These are phyloP conservation scores for Lichtheimia corymbifera DNA, from an alignment of 371 early-diverging fungal genomes.

Conservation along the genomic window DNA sequence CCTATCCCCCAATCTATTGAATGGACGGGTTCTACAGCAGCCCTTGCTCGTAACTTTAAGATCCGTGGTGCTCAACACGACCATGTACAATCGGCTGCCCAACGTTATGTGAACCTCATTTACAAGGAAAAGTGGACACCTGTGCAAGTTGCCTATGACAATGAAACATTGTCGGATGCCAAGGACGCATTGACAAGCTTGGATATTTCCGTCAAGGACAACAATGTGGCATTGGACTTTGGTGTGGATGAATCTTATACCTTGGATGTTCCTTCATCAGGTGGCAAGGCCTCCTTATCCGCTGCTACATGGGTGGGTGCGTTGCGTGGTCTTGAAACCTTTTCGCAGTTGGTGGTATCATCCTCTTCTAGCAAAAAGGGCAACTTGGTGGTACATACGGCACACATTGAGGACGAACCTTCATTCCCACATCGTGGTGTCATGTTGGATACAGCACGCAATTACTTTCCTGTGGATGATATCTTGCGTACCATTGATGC, in stretches of 20 bases:
- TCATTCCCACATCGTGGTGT: constrained; percentile 74
- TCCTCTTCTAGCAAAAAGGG: constrained; percentile 7
- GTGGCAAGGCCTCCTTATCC: constrained; percentile 50
- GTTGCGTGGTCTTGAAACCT: constrained; percentile 77
- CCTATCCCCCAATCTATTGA: constrained; percentile 44
- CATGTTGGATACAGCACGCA: constrained; percentile 75
- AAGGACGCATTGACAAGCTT: constrained; percentile 18
- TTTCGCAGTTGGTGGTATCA: constrained; percentile 65
- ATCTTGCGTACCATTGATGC: constrained; percentile 72
- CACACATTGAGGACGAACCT: constrained; percentile 71
- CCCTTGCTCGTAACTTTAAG: constrained; percentile 23
- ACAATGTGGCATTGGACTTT: constrained; percentile 36
- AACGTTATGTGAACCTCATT: constrained; percentile 36
- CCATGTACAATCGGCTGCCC: constrained; percentile 36
- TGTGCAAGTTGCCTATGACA: constrained; percentile 27
- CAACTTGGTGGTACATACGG: constrained; percentile 49
- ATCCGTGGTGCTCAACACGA: constrained; percentile 23
- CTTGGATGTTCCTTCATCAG: constrained; percentile 52
- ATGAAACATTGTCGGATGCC: constrained; percentile 4
- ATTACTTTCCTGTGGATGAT: constrained; percentile 67
- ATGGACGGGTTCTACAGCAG: constrained; percentile 35
- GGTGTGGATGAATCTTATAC: constrained; percentile 71
- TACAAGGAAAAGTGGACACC: constrained; percentile 41
- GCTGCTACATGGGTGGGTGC: constrained; percentile 79
- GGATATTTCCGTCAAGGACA: constrained; percentile 30